Evolutionary conservation across 768 basidiomycete genomes (phyloP).

Genomic region (Wakefieldia striispora): DNA sequence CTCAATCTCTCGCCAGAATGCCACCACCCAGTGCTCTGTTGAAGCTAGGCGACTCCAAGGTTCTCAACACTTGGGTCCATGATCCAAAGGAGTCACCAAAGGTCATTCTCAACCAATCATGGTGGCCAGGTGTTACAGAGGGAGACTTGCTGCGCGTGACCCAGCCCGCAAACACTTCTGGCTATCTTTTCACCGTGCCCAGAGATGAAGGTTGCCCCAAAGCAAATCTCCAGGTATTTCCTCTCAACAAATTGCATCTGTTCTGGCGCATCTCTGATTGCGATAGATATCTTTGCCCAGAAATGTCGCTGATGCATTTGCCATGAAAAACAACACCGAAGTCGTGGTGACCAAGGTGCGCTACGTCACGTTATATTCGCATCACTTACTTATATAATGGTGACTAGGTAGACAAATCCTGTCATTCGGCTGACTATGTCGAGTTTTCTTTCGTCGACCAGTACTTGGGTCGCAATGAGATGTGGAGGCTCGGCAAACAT

Average conservation of each 20-base stretch:
- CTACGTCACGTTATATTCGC: background rate
- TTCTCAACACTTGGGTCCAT: conserved; percentile 73
- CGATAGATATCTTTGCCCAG: conserved; percentile 72
- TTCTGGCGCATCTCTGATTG: background rate
- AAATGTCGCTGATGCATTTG: conserved; percentile 68
- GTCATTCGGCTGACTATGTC: conserved; percentile 69
- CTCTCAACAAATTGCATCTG: background rate
- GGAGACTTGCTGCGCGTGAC: conserved; percentile 70
- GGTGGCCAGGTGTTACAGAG: conserved; percentile 76
- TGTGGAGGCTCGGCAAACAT: conserved; percentile 90
- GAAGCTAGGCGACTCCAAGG: conserved; percentile 59
- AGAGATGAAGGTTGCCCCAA: conserved; percentile 60
- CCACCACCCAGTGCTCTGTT: conserved; percentile 38
- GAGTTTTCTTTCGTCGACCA: conserved; percentile 94
- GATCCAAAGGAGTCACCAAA: conserved; percentile 57
- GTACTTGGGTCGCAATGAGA: conserved; percentile 92
- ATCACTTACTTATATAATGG: conserved; percentile 14
- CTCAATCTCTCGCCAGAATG: conserved; percentile 60
- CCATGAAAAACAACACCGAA: conserved; percentile 67
- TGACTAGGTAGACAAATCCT: conserved; percentile 61
- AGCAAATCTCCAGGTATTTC: conserved; percentile 60
- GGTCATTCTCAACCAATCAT: conserved; percentile 69
- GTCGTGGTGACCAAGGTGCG: conserved; percentile 69
- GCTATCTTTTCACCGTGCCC: conserved; percentile 66
- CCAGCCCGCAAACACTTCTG: conserved; percentile 38